Base-by-base conservation (phyloP, 768 basidiomycete genomes). In the Podaxis sp. region DNA sequence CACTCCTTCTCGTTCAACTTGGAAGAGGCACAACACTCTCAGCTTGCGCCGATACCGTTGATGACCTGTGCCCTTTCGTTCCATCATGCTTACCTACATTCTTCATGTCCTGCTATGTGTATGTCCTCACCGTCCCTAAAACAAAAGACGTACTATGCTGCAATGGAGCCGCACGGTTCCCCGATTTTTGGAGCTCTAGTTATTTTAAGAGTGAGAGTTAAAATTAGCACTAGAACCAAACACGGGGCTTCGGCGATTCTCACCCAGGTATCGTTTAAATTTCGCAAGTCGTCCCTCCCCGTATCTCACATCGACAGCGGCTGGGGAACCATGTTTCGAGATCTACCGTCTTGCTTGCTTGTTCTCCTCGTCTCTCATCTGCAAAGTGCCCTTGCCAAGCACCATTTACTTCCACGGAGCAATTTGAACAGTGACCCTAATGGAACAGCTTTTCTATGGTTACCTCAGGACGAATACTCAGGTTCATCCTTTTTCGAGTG, bases 21-120 rank as follows among this genome's bases (percentile, higher is more conserved):
- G 95, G 95, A 95, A 93, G 80, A 95, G 85, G 76, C 93, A 98
- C 95, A 99, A 98, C 87, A 97, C 96, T 15, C 91, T 93, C 85
- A 90, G 87, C 76, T 85, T 93, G 66, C 92, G 89, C 73, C 88
- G 92, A 67, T 93, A 93, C 85, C 88, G 92, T 78, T 93, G 84
- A 86, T 80, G 66, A 69, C 52, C 61, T 71, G 69, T 64, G 13
- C 67, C 59, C 68, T 52, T 66, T 69, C 67, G 63, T 65, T 63
- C 12, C 59, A 69, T 66, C 64, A 64, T 65, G 26, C 59, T 57
- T 65, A 64, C 63, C 63, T 69, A 67, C 66, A 67, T 71, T 59
- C 69, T 64, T 49, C 66, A 61, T 68, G 59, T 60, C 58, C 57
- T 69, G 64, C 63, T 69, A 68, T 71, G 70, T 72, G 33, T 52